phyloP scores from a whole-genome alignment of 768 basidiomycete species.

The Lactifluus echinatus region DNA sequence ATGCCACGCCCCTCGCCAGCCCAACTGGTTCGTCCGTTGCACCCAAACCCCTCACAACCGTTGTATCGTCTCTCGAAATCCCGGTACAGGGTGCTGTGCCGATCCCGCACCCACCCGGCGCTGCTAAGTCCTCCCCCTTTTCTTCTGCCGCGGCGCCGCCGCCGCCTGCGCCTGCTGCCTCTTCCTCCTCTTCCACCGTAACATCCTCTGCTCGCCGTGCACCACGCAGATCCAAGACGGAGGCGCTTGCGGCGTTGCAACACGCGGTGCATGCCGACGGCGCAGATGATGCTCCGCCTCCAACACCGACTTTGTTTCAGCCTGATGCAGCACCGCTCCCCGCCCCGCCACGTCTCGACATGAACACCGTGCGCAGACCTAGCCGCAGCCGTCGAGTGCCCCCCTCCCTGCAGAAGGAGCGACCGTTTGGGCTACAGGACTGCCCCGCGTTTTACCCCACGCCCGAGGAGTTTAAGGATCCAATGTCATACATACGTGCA shows the following conservation, averaged over 20 bases:
- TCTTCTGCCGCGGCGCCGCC: neutral
- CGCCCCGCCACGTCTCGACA: slow-evolving; percentile 53
- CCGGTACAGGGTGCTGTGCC: slow-evolving; percentile 66
- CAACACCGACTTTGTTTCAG: slow-evolving; percentile 32
- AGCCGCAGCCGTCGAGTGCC: slow-evolving; percentile 37
- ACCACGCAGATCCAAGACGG: slow-evolving; percentile 85
- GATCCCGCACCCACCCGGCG: slow-evolving; percentile 34
- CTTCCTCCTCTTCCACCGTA: slow-evolving; percentile 6
- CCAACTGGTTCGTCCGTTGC: slow-evolving; percentile 20
- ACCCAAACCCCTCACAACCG: slow-evolving; percentile 40
- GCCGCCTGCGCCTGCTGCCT: neutral
- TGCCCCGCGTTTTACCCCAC: slow-evolving; percentile 88
- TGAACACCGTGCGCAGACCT: slow-evolving; percentile 62
- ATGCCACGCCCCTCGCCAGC: slow-evolving; percentile 16
- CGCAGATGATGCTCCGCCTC: slow-evolving; percentile 44
- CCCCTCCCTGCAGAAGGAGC: slow-evolving; percentile 31
- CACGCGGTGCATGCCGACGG: slow-evolving; percentile 53
- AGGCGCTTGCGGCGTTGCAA: slow-evolving; percentile 73
- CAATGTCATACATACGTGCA: slow-evolving; percentile 85
- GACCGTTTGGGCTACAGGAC: slow-evolving; percentile 82
- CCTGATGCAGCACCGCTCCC: slow-evolving; percentile 43
- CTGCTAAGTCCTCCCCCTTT: slow-evolving; percentile 26
- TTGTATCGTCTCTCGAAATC: slow-evolving; percentile 64
- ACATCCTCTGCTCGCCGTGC: slow-evolving; percentile 41
- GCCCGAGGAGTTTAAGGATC: slow-evolving; percentile 86